Evolutionary conservation across 2,329 filamentous ascomycete species (phyloP).

Genomic region (Cladosporium sp.): DNA sequence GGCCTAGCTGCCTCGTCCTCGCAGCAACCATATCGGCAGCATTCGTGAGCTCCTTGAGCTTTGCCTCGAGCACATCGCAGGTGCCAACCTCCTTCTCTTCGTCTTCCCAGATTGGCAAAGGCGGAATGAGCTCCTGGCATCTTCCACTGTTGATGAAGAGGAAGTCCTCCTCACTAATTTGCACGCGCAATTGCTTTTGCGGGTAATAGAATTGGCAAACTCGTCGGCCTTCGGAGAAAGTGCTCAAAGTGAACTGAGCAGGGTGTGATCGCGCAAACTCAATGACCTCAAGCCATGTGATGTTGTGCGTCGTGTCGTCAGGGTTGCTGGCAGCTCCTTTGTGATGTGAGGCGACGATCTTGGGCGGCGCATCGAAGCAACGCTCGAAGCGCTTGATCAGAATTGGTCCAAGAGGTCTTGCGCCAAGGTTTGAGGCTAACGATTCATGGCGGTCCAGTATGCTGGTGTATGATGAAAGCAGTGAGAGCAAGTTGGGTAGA

Average conservation of each 20-base stretch:
- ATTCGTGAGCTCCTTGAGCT: slow-evolving; percentile 74
- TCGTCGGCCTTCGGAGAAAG: slow-evolving; percentile 67
- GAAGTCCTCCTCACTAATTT: slow-evolving; percentile 87
- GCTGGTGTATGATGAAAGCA: slow-evolving; percentile 80
- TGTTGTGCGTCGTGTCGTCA: slow-evolving; percentile 44
- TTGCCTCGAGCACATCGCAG: slow-evolving; percentile 79
- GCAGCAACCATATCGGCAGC: slow-evolving; percentile 73
- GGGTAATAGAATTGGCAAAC: slow-evolving; percentile 73
- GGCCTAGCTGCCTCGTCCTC: slow-evolving; percentile 75
- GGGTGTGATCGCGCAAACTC: slow-evolving; percentile 81
- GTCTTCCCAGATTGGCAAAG: slow-evolving; percentile 80
- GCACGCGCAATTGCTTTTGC: slow-evolving; percentile 76
- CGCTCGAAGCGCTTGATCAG: slow-evolving; percentile 84
- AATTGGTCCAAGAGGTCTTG: slow-evolving; percentile 78
- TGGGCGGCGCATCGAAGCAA: slow-evolving; percentile 80
- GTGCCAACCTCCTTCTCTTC: slow-evolving; percentile 83
- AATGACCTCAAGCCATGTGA: slow-evolving; percentile 85
- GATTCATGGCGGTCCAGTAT: slow-evolving; percentile 84
- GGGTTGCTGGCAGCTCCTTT: slow-evolving; percentile 44
- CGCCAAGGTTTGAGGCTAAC: slow-evolving; percentile 81
- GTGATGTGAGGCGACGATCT: slow-evolving; percentile 61
- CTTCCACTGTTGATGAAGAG: slow-evolving; percentile 80
- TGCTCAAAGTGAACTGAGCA: slow-evolving; percentile 72
- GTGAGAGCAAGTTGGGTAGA: slow-evolving; percentile 70
- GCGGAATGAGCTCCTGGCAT: slow-evolving; percentile 78